Evolutionary conservation across 805 yeast genomes (phyloP).

Genomic region (Wickerhamiella lipophila): DNA sequence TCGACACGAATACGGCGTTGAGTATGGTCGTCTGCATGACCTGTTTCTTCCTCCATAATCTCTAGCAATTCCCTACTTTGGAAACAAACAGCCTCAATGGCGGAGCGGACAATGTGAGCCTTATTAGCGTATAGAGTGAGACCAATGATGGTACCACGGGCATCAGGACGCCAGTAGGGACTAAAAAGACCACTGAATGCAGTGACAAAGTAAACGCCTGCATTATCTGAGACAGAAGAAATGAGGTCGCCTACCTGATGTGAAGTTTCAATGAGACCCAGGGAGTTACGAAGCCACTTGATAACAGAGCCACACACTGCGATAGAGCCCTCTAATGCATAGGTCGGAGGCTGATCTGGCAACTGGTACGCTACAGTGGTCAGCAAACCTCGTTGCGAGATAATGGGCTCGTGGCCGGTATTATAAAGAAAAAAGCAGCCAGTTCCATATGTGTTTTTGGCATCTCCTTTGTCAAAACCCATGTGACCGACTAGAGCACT

Average conservation of each 20-base stretch:
- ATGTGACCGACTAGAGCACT: constrained; percentile 88
- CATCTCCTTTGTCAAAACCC: constrained; percentile 71
- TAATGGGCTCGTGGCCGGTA: constrained; percentile 62
- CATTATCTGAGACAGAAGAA: constrained; percentile 62
- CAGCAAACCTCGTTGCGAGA: constrained; percentile 67
- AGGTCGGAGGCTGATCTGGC: constrained; percentile 60
- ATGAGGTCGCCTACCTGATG: constrained; percentile 88
- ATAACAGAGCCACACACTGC: constrained; percentile 93
- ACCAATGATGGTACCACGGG: constrained; percentile 87
- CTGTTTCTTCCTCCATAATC: constrained; percentile 81
- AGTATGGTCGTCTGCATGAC: constrained; percentile 28
- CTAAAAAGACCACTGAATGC: constrained; percentile 91
- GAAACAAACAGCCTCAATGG: constrained; percentile 88
- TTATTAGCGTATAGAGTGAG: constrained; percentile 87
- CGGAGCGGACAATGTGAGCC: constrained; percentile 86
- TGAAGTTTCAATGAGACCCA: constrained; percentile 66
- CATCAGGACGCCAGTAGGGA: constrained; percentile 90
- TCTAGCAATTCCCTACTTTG: constrained; percentile 83
- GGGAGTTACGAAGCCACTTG: constrained; percentile 87
- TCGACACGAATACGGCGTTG: constrained; percentile 44
- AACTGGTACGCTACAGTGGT: constrained; percentile 90
- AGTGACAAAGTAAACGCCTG: constrained; percentile 90
- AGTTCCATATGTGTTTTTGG: constrained; percentile 93
- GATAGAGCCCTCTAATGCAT: constrained; percentile 88
- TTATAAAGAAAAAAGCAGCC: constrained; percentile 86